Base-by-base conservation (phyloP, 805 yeast genomes). In the Myxozyma udenii region DNA sequence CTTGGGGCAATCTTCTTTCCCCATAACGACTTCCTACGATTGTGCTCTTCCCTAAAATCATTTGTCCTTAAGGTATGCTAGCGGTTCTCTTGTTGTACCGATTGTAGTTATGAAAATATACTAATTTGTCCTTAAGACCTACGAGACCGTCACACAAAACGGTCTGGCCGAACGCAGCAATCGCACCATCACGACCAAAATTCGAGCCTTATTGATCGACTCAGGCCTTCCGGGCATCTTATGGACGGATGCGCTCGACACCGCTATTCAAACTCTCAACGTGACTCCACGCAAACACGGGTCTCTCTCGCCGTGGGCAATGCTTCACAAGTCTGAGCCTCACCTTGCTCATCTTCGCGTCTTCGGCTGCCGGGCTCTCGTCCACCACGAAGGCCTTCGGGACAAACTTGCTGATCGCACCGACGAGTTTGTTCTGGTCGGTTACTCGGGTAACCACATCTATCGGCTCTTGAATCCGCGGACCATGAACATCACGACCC, bases 341-440 rank as follows among this genome's bases (percentile, higher is more conserved):
- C 11, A 6, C 30, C 19, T 21, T 14, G 5, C 43, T 40, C 43
- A 40, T 22, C 43, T 40, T 22, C 43, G 43, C 16, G 43, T 23
- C 14, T 21, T 40, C 16, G 43, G 43, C 23, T 40, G 43, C 26
- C 43, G 43, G 11, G 43, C 25, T 40, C 30, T 40, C 16, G 43
- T 40, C n/a, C 43, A 40, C 23, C 43, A 40, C n/a, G 43, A 40
- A 22, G 26, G 43, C n/a, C 43, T 40, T 14, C 6, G 9, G n/a
- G 28, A 40, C 9, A 40, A 40, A 40, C 43, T 40, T 12, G 25
- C 25, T 40, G 30, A 19, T 21, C 43, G 43, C 28, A 40, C 43
- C 9, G 43, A 40, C 30, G 43, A 22, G 25, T 18, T 21, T 18
- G 43, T 23, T 19, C 30, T 40, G n/a, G 9, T 18, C 16, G n/a